phyloP scores from a whole-genome alignment of 2,329 filamentous ascomycete genomes.

The Phaeophleospora eucalypticola region DNA sequence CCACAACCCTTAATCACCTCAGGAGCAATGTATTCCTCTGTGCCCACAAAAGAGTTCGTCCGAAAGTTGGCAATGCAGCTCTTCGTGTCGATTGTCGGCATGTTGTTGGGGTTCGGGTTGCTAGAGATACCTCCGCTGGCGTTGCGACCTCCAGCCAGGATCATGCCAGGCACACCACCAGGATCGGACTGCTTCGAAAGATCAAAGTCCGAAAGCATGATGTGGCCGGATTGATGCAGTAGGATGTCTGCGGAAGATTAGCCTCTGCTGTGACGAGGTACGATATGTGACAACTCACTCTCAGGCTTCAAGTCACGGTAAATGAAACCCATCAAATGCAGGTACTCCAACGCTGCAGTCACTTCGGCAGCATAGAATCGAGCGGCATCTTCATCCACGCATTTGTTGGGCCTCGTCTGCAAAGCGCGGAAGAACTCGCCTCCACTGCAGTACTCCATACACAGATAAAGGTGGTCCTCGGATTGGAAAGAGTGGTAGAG shows the following conservation, averaged over 20 bases:
- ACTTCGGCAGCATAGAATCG: slow-evolving; percentile 97
- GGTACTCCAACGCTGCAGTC: slow-evolving; percentile 90
- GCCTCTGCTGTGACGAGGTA: slow-evolving; percentile 14
- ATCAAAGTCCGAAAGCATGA: slow-evolving; percentile 99
- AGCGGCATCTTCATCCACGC: slow-evolving; percentile 92
- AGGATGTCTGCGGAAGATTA: slow-evolving; percentile 72
- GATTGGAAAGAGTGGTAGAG: slow-evolving; percentile 99
- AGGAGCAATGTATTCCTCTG: slow-evolving; percentile 97
- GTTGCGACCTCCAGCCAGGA: slow-evolving; percentile 71
- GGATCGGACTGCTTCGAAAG: slow-evolving; percentile 95
- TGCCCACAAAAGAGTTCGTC: slow-evolving; percentile 97
- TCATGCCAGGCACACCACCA: slow-evolving; percentile 96
- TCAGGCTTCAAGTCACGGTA: slow-evolving; percentile 97
- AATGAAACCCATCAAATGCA: slow-evolving; percentile 99
- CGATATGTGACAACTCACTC: slow-evolving; percentile 55
- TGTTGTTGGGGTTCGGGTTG: slow-evolving; percentile 53
- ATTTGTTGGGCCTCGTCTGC: slow-evolving; percentile 94
- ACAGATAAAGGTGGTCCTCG: slow-evolving; percentile 97
- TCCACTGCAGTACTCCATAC: slow-evolving; percentile 99
- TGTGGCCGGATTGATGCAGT: slow-evolving; percentile 97
- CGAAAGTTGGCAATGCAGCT: slow-evolving; percentile 98
- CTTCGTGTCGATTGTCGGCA: slow-evolving; percentile 97
- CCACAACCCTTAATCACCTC: slow-evolving; percentile 99
- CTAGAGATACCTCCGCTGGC: slow-evolving; percentile 63
- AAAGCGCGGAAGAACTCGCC: slow-evolving; percentile 97